Evolutionary conservation across 2,329 filamentous ascomycete species (phyloP).

Genomic region (Aspergillus candidus): DNA sequence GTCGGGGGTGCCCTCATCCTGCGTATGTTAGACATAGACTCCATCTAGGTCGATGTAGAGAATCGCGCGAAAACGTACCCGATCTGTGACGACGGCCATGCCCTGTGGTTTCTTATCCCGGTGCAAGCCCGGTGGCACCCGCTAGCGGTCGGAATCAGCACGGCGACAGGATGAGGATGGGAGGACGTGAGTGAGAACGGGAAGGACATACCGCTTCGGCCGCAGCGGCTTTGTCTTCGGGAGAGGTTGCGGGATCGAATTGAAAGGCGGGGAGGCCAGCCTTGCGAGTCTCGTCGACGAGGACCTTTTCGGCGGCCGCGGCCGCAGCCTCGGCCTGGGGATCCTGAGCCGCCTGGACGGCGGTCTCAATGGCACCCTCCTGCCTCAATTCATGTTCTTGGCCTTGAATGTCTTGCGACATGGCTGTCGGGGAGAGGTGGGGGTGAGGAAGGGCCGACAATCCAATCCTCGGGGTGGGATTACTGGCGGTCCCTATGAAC

Average conservation of each 20-base stretch:
- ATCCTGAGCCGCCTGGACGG: slow-evolving; percentile 48
- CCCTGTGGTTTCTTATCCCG: slow-evolving; percentile 40
- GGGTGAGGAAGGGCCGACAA: slow-evolving; percentile 2
- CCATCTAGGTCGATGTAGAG: not conserved
- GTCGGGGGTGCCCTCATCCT: slow-evolving; percentile 62
- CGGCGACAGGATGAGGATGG: slow-evolving; percentile 9
- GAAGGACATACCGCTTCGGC: slow-evolving; percentile 61
- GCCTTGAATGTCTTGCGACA: slow-evolving; percentile 26
- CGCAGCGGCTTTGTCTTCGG: slow-evolving; percentile 78
- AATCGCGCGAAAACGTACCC: slow-evolving; percentile 38
- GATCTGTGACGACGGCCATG: slow-evolving; percentile 64
- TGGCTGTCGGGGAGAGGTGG: slow-evolving; percentile 12
- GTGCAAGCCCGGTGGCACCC: slow-evolving; percentile 59
- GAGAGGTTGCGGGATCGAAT: slow-evolving; percentile 79
- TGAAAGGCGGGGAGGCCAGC: slow-evolving; percentile 74
- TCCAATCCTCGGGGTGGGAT: slow-evolving; percentile 10
- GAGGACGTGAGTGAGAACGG: not conserved
- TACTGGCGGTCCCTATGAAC: slow-evolving; percentile 6
- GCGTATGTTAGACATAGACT: slow-evolving; percentile 3
- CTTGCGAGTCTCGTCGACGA: slow-evolving; percentile 71
- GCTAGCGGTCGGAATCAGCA: slow-evolving; percentile 37
- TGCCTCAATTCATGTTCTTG: slow-evolving; percentile 64
- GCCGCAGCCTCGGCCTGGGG: slow-evolving; percentile 62
- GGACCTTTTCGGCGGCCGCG: slow-evolving; percentile 61
- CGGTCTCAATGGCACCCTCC: slow-evolving; percentile 72